phyloP scores from a whole-genome alignment of 768 basidiomycete species.

The Gymnopilus dilepis region DNA sequence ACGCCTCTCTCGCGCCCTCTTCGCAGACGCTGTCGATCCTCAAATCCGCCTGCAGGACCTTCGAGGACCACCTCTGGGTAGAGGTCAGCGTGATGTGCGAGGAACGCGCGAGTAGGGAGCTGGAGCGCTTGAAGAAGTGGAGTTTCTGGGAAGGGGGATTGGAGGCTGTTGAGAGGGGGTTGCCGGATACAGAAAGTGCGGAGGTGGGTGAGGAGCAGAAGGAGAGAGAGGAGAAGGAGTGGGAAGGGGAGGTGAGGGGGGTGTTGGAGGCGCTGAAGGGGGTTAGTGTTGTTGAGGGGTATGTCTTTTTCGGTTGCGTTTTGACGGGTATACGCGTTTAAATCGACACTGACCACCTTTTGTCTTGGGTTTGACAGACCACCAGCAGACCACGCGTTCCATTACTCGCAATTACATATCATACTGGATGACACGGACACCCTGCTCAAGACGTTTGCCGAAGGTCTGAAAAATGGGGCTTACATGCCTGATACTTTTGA shows the following conservation, averaged over 20 bases:
- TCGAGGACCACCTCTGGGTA: conserved; percentile 98
- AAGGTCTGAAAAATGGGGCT: conserved; percentile 55
- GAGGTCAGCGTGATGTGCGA: conserved; percentile 83
- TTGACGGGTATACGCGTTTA: neutral
- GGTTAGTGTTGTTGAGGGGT: conserved; percentile 71
- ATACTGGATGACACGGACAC: conserved; percentile 71
- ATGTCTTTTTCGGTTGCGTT: conserved; percentile 22
- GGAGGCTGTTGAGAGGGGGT: conserved; percentile 47
- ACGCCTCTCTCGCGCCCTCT: conserved; percentile 83
- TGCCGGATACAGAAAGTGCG: conserved; percentile 23
- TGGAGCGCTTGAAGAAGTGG: conserved; percentile 63
- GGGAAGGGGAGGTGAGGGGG: conserved; percentile 67
- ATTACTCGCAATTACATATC: conserved; percentile 81
- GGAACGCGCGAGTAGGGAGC: conserved; percentile 73
- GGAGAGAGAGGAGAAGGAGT: conserved; percentile 58
- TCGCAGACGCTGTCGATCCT: conserved; percentile 68
- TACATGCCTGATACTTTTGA: conserved; percentile 57
- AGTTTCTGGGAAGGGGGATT: conserved; percentile 83
- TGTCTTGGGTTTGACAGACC: conserved; percentile 40
- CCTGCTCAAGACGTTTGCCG: conserved; percentile 72
- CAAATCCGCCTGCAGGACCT: conserved; percentile 79
- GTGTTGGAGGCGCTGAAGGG: conserved; percentile 63
- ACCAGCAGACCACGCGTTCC: conserved; percentile 75
- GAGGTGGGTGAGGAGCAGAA: conserved; percentile 20
- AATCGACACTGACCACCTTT: conserved; percentile 1